Evolutionary conservation across 2,329 filamentous ascomycete species (phyloP).

Genomic region (Paraphoma sp.): DNA sequence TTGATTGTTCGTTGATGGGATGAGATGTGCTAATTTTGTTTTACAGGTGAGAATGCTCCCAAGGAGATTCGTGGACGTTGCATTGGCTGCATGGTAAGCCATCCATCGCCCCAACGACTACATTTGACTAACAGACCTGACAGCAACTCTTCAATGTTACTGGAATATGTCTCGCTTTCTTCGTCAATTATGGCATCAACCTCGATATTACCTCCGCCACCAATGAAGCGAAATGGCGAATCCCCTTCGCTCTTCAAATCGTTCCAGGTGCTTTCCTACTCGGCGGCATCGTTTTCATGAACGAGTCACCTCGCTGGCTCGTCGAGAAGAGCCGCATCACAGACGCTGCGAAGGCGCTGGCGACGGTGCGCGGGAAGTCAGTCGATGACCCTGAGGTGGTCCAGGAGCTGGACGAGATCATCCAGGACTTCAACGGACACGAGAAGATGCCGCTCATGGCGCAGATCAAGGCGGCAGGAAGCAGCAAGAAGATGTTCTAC

Average conservation of each 20-base stretch:
- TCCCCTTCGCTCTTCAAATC: conserved; percentile 61
- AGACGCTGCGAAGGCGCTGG: conserved; percentile 52
- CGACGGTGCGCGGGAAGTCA: conserved; percentile 46
- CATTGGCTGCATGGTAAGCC: conserved; percentile 41
- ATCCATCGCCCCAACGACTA: conserved; percentile 48
- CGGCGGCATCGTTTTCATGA: conserved; percentile 58
- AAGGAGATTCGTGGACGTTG: conserved; percentile 50
- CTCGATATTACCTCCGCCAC: conserved; percentile 49
- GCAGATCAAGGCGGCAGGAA: conserved; percentile 48
- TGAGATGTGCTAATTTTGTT: not conserved
- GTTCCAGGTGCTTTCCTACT: conserved; percentile 60
- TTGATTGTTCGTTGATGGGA: no score
- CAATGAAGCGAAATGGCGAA: conserved; percentile 59
- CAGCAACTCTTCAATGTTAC: conserved; percentile 52
- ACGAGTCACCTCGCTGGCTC: conserved; percentile 62
- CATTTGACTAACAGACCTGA: conserved; percentile 30
- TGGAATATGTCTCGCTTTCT: conserved; percentile 59
- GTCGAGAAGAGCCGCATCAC: conserved; percentile 58
- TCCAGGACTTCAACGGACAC: conserved; percentile 51
- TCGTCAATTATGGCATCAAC: conserved; percentile 60
- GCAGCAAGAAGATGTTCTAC: conserved; percentile 49
- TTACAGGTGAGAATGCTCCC: conserved; percentile 52
- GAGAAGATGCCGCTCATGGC: conserved; percentile 49
- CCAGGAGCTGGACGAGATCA: conserved; percentile 53
- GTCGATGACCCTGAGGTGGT: conserved; percentile 45